A percentile compares a stretch with the other conserved stretches of the same genome.
phyloP scores from a whole-genome alignment of 2,329 filamentous ascomycete genomes.

The Cryphonectria naterciae region DNA sequence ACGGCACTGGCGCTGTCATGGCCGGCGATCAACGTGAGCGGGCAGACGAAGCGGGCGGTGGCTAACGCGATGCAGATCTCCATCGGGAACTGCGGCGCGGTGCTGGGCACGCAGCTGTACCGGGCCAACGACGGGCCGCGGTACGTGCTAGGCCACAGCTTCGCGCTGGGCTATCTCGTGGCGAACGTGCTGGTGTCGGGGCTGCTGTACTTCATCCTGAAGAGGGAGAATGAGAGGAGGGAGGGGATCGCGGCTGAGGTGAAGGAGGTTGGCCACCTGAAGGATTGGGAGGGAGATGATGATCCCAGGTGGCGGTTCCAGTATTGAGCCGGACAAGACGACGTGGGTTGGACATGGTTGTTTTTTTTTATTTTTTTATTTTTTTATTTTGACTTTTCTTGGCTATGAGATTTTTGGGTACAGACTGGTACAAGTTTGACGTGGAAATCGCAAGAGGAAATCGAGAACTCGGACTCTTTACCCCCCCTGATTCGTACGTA shows the following conservation, averaged over 20 bases:
- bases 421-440: background rate
- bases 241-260: conserved; percentile 48
- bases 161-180: conserved; percentile 67
- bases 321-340: conserved; percentile 43
- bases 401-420: background rate
- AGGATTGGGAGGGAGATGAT: conserved; percentile 64
- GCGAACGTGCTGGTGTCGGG: conserved; percentile 60
- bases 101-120: conserved; percentile 73
- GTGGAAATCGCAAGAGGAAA: too few species aligned
- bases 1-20: conserved; percentile 67
- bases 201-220: conserved; percentile 57
- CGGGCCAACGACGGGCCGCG: conserved; percentile 62
- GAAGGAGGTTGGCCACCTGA: conserved; percentile 52
- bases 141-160: conserved; percentile 68
- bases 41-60: conserved; percentile 70
- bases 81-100: conserved; percentile 70
- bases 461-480: too few species aligned
- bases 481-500: too few species aligned
- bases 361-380: background rate
- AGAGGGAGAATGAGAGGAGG: conserved; percentile 60
- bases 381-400: background rate
- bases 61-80: conserved; percentile 74
- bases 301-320: conserved; percentile 71
- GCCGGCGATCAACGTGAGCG: conserved; percentile 73
- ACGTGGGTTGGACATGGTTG: background rate